These are phyloP conservation scores for Colletotrichum melonis DNA, from an alignment of 2,329 filamentous ascomycete species.

Conservation along the genomic window DNA sequence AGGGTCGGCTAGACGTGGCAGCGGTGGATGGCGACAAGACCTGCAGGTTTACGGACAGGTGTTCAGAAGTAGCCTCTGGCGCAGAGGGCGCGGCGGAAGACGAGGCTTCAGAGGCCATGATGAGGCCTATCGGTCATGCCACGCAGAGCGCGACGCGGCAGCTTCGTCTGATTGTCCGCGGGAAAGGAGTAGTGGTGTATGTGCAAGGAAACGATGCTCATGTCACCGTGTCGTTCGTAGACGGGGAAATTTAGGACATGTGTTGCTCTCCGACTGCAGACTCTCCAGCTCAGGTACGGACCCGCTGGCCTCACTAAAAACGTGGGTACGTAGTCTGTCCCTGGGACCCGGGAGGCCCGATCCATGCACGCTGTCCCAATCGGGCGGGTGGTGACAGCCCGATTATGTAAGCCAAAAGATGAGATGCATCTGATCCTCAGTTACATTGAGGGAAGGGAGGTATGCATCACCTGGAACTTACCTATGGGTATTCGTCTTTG, in stretches of 20 bases:
- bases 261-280: constrained; percentile 31
- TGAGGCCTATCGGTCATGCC: constrained; percentile 34
- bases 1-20: constrained; percentile 60
- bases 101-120: constrained; percentile 53
- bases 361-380: constrained; percentile 31
- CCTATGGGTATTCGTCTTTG: too few species aligned
- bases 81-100: constrained; percentile 42
- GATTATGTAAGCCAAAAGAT: constrained; percentile 23
- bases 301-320: constrained; percentile 31
- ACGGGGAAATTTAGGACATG: constrained; percentile 31
- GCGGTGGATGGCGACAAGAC: constrained; percentile 67
- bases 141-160: constrained; percentile 33
- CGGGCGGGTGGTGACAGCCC: constrained; percentile 7
- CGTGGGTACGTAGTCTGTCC: constrained; percentile 21
- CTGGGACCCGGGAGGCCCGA: constrained; percentile 23
- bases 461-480: too few species aligned
- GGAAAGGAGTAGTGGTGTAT: constrained; percentile 1
- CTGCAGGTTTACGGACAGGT: constrained; percentile 64
- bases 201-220: constrained; percentile 24
- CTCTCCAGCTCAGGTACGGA: constrained; percentile 29
- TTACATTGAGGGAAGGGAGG: too few species aligned
- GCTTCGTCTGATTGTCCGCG: constrained; percentile 13
- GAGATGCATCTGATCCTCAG: not conserved
- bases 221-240: constrained; percentile 25
- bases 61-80: constrained; percentile 41